Percentiles rank a stretch among this genome's conserved stretches.
These are phyloP conservation scores for Vitellaria paradoxa DNA, from an alignment of 179 eudicot species.

Conservation along the genomic window DNA sequence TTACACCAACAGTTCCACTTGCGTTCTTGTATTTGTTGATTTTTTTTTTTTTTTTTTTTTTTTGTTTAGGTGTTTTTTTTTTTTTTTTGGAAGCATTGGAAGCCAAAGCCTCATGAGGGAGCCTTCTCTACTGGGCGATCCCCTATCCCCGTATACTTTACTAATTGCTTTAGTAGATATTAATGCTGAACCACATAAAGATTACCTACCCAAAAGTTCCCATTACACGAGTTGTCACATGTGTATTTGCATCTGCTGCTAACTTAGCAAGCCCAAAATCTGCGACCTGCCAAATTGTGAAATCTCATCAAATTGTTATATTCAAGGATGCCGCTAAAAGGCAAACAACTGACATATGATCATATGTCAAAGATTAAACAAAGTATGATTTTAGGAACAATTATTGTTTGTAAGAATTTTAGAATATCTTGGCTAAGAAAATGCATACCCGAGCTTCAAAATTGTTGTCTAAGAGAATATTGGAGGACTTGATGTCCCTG, in stretches of 20 bases:
- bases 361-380: not conserved
- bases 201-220: constrained; percentile 90
- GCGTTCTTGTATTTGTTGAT: not conserved
- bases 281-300: constrained; percentile 60
- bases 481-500: constrained; percentile 91
- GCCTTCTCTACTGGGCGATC: too few relatives aligned
- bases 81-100: too few relatives aligned
- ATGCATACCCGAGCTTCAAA: constrained; percentile 80
- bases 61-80: too few relatives aligned
- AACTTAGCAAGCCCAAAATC: constrained; percentile 96
- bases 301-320: not conserved
- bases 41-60: too few relatives aligned
- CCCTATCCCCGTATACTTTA: not conserved
- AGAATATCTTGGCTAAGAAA: constrained; percentile 1
- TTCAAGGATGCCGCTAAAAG: constrained; percentile 1
- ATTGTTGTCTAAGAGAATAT: constrained; percentile 80
- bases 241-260: constrained; percentile 74
- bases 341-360: not conserved
- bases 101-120: too few relatives aligned
- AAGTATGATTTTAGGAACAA: not conserved
- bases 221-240: constrained; percentile 93
- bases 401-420: not conserved
- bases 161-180: not conserved
- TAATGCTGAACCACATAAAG: not conserved
- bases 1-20: not conserved